phyloP scores from a whole-genome alignment of 1,284 basidiomycete species.

The Puccinia coronata region DNA sequence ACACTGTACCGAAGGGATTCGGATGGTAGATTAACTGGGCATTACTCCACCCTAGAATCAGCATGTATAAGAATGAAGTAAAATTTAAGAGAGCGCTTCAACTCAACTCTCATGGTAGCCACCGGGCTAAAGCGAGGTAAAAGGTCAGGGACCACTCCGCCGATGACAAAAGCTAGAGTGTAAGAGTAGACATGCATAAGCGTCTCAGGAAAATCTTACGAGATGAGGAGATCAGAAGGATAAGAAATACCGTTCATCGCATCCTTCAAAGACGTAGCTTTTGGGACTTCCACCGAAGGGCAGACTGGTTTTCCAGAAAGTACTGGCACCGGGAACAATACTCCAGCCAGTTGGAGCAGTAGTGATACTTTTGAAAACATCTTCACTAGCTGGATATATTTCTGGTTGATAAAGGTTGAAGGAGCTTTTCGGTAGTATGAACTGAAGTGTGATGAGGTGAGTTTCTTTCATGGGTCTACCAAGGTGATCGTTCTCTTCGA shows the following conservation, averaged over 20 bases:
- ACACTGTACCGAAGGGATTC: slow-evolving; percentile 16
- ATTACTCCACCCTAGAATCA: too few relatives aligned
- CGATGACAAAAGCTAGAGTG: neutral
- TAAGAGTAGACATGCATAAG: neutral
- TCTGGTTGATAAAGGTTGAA: too few relatives aligned
- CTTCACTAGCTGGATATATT: too few relatives aligned
- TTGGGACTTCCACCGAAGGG: neutral
- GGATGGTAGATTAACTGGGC: slow-evolving; percentile 18
- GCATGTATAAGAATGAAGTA: too few relatives aligned
- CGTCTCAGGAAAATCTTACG: neutral
- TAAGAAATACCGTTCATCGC: slow-evolving; percentile 2
- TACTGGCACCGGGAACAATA: too few relatives aligned
- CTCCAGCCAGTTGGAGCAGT: too few relatives aligned
- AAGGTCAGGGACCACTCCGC: slow-evolving; percentile 23
- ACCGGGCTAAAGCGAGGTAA: slow-evolving; percentile 8
- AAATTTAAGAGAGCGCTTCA: neutral
- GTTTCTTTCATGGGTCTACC: too few relatives aligned
- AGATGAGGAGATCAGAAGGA: neutral
- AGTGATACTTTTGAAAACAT: too few relatives aligned
- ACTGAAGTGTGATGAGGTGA: too few relatives aligned
- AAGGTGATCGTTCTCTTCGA: too few relatives aligned
- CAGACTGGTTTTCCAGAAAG: neutral
- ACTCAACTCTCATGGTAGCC: slow-evolving; percentile 12
- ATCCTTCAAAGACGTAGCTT: neutral
- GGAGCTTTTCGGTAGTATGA: too few relatives aligned